Evolutionary conservation across 140 eudicot genomes (phyloP).

Genomic region (Oenanthe javanica): DNA sequence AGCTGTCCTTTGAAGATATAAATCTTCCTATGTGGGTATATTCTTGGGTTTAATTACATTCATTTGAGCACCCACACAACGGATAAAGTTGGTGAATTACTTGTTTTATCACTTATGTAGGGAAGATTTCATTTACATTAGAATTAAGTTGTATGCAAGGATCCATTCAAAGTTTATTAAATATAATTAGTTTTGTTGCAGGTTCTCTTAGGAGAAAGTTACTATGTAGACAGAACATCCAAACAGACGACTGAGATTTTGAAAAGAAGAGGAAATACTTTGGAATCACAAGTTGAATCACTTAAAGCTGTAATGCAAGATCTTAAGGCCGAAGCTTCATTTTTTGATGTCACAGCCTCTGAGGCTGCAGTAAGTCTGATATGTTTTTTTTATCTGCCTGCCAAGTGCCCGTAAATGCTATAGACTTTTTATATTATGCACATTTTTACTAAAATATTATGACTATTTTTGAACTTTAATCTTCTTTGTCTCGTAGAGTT

Average conservation of each 20-base stretch:
- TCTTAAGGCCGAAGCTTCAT: slow-evolving; percentile 71
- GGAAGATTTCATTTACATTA: background rate
- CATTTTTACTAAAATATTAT: background rate
- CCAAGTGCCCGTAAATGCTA: background rate
- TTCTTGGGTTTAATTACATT: background rate
- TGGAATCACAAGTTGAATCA: slow-evolving; percentile 61
- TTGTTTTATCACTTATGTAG: background rate
- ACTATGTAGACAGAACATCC: slow-evolving; percentile 82
- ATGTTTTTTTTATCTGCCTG: background rate
- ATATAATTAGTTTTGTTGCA: slow-evolving; percentile 20
- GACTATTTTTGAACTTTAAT: background rate
- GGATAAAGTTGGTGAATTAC: background rate
- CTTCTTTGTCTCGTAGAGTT: background rate
- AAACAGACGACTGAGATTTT: slow-evolving; percentile 83
- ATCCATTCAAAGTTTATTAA: slow-evolving; percentile 12
- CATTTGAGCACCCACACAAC: background rate
- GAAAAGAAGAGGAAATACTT: slow-evolving; percentile 71
- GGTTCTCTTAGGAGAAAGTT: slow-evolving; percentile 89
- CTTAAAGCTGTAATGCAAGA: slow-evolving; percentile 67
- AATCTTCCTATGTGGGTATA: background rate
- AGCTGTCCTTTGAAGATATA: background rate
- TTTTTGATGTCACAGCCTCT: slow-evolving; percentile 64
- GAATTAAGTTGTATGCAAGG: background rate
- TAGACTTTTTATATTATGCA: background rate
- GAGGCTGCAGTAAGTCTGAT: slow-evolving; percentile 62